Percentiles rank a stretch among this genome's conserved stretches.
Conservation (phyloP, 2,329 filamentous ascomycete genomes). For the Nigrograna mackinnonii region DNA sequence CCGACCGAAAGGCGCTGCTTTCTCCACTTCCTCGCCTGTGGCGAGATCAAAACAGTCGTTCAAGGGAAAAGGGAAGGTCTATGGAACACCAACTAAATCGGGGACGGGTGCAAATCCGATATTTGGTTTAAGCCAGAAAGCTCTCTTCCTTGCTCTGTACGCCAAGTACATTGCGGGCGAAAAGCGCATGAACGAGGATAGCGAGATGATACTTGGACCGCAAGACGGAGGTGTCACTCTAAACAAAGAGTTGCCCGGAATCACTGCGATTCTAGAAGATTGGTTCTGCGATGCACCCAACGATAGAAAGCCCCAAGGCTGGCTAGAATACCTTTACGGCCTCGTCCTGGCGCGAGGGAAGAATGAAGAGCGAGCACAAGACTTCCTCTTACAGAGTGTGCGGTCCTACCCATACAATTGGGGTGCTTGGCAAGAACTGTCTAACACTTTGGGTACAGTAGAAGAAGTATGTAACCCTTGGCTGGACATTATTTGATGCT, state of each 20-base stretch:
- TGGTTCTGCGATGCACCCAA: constrained; percentile 73
- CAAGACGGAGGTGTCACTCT: constrained; percentile 81
- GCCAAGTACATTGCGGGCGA: constrained; percentile 92
- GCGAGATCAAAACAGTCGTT: constrained; percentile 40
- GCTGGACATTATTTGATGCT: constrained; percentile 19
- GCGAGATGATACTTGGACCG: constrained; percentile 95
- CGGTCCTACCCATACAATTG: constrained; percentile 93
- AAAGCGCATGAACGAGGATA: constrained; percentile 94
- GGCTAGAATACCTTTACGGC: constrained; percentile 91
- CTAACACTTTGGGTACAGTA: constrained; percentile 73
- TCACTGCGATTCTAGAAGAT: constrained; percentile 75
- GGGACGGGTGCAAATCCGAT: constrained; percentile 39
- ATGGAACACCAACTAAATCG: constrained; percentile 42
- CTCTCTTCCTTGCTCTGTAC: constrained; percentile 88
- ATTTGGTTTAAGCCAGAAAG: constrained; percentile 77
- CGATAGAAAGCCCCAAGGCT: constrained; percentile 76
- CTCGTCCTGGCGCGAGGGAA: constrained; percentile 89
- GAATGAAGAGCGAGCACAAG: constrained; percentile 81
- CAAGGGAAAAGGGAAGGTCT: constrained; percentile 64
- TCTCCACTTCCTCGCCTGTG: constrained; percentile 45
- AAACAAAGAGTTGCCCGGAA: constrained; percentile 81
- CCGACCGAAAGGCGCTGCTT: constrained; percentile 69
- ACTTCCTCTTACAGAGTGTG: constrained; percentile 86
- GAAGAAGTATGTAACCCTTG: constrained; percentile 67
- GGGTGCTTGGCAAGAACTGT: constrained; percentile 95